Evolutionary conservation across 768 basidiomycete species (phyloP), one percentile per base, ranked within the genome.

Genomic region (Pleurotus ostreatus): DNA sequence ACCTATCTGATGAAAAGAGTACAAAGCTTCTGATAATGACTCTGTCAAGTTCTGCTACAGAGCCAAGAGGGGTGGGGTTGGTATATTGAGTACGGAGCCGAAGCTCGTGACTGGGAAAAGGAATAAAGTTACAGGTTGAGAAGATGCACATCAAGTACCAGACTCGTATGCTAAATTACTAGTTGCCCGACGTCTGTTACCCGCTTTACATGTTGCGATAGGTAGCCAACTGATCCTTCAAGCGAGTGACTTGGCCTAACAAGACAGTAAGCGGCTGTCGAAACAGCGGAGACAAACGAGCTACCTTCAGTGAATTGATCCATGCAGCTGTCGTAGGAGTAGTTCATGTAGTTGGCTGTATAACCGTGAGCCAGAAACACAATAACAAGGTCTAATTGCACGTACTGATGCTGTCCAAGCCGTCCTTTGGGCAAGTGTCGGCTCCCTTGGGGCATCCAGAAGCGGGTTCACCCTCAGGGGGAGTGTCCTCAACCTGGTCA

Each of bases 401-500:
- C 51, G 20, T 41, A 76, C 70, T 73, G 60, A 75, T 80, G 61
- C 75, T 75, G 57, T 77, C 75, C 53, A 66, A 70, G 61, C 79
- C 79, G 18, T 68, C 66, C 34, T 62, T 65, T 37, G 64, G 46
- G 65, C 74, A 76, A 39, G 71, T 71, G 59, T 75, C 63, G 56
- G 74, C 69, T 44, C 66, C 51, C 7, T 59, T 66, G 16, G 71
- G 73, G 61, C 79, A 80, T 15, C 75, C 78, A 38, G 58, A 72
- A 13, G 77, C 77, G 54, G 76, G 55, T 20, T 66, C 70, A 1
- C 73, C 64, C 65, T 81, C 80, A 16, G 78, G 63, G 12, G 79
- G 79, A 2, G 78, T 81, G 60, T 80, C 78, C 11, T 63, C 62
- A 55, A 82, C 78, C n/a, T 55, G 59, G 61, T 81, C 79, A 26